Conservation (phyloP, 1,284 basidiomycete genomes). For the Wolfiporia cocos region DNA sequence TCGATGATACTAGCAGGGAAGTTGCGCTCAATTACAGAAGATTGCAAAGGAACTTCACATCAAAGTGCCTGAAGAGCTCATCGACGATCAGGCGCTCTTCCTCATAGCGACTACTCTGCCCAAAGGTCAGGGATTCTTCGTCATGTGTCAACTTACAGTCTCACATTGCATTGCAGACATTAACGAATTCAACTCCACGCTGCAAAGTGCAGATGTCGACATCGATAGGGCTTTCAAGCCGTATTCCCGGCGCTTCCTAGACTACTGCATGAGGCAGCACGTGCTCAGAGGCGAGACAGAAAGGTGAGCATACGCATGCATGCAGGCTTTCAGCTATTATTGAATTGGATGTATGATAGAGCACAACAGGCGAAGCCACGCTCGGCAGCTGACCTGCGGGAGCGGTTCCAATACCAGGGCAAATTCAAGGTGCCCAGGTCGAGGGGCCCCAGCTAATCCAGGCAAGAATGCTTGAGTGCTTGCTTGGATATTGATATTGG, state of each 20-base stretch:
- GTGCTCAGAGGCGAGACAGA: neutral
- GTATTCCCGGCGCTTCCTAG: slow-evolving; percentile 4
- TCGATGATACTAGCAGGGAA: too few relatives aligned
- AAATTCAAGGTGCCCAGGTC: too few relatives aligned
- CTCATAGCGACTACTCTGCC: slow-evolving; percentile 12
- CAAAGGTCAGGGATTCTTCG: slow-evolving; percentile 7
- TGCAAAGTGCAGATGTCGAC: slow-evolving; percentile 1
- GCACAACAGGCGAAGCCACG: neutral
- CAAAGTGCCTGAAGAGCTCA: slow-evolving; percentile 3
- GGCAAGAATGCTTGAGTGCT: too few relatives aligned
- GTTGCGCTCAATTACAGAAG: too few relatives aligned
- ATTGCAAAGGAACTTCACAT: too few relatives aligned
- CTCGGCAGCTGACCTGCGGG: slow-evolving; percentile 3
- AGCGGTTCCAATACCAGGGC: slow-evolving; percentile 2
- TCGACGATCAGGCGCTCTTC: slow-evolving; percentile 12
- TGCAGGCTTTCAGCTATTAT: neutral
- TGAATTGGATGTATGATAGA: neutral
- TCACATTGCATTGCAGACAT: slow-evolving; percentile 1
- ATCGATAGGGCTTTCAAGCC: neutral
- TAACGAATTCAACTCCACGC: slow-evolving; percentile 4
- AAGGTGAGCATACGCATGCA: neutral
- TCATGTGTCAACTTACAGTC: neutral
- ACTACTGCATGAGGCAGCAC: slow-evolving; percentile 5
- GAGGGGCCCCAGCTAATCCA: too few relatives aligned
- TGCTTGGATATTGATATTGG: too few relatives aligned